A percentile compares a stretch with the other conserved stretches of the same genome.
These are phyloP conservation scores for Piper longum DNA, from an alignment of 164 flowering plant genomes.

Conservation along the genomic window DNA sequence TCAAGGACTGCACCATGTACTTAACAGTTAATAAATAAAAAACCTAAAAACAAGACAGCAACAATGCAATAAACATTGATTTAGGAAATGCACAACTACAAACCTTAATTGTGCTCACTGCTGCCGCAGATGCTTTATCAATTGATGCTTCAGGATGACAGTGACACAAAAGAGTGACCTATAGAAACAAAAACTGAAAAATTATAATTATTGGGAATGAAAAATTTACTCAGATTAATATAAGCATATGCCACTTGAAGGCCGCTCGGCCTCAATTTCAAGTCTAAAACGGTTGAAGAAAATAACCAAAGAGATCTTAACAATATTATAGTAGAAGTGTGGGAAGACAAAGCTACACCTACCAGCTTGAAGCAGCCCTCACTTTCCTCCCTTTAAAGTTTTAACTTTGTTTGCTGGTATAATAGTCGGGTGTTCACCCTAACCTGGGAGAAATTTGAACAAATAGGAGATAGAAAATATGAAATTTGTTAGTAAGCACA, in stretches of 20 bases:
- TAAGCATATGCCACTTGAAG: not conserved
- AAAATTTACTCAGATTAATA: not conserved
- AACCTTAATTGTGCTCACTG: slow-evolving; percentile 91
- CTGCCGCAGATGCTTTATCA: slow-evolving; percentile 43
- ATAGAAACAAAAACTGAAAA: slow-evolving; percentile 1
- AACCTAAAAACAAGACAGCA: slow-evolving; percentile 1
- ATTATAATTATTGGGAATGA: not conserved
- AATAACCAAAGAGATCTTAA: too few species aligned
- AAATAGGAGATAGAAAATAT: not conserved
- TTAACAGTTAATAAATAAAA: not conserved
- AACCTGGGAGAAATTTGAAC: slow-evolving; percentile 37
- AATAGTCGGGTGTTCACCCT: slow-evolving; percentile 96
- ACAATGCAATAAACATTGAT: not conserved
- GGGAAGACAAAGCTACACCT: slow-evolving; percentile 9
- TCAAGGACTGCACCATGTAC: slow-evolving; percentile 62
- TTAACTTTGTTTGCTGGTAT: slow-evolving; percentile 97
- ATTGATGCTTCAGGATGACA: slow-evolving; percentile 37
- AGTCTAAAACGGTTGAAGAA: too few species aligned
- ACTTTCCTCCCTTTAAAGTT: slow-evolving; percentile 96
- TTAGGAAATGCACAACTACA: not conserved
- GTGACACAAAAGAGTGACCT: slow-evolving; percentile 89
- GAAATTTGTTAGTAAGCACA: not conserved
- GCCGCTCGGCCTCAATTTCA: not conserved
- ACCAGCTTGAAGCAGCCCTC: slow-evolving; percentile 99
- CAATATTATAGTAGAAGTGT: too few species aligned